phyloP scores from a whole-genome alignment of 2,329 filamentous ascomycete species.

The Botrytis pseudocinerea region DNA sequence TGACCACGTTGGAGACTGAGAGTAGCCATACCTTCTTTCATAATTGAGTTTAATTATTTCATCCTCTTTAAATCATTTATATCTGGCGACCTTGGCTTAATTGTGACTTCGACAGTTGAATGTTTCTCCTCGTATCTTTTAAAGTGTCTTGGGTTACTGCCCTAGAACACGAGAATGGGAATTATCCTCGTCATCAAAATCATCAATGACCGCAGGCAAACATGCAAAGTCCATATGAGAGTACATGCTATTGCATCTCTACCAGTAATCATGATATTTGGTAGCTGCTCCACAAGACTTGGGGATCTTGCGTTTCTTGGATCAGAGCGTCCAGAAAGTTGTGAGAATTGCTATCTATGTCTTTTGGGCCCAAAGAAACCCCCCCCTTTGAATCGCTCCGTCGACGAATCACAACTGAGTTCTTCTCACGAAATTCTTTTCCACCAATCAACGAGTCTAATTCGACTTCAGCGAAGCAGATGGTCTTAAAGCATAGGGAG shows the following conservation, averaged over 20 bases:
- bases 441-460: constrained; percentile 23
- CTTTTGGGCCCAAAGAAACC: background rate
- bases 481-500: constrained; percentile 43
- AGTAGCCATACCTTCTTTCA: background rate
- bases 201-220: constrained; percentile 48
- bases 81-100: background rate
- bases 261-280: constrained; percentile 43
- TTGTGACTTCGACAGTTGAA: background rate
- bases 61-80: background rate
- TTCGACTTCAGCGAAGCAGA: constrained; percentile 39
- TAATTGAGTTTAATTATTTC: background rate
- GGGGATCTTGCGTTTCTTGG: constrained; percentile 42
- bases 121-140: background rate
- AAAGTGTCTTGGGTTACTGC: background rate
- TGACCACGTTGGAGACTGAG: background rate
- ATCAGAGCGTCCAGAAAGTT: background rate
- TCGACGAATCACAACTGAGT: constrained; percentile 29
- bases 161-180: background rate
- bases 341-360: background rate
- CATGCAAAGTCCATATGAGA: constrained; percentile 43
- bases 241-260: constrained; percentile 45
- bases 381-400: constrained; percentile 43
- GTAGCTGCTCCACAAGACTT: constrained; percentile 37
- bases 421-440: constrained; percentile 30
- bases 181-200: background rate